phyloP scores from a whole-genome alignment of 208 protist genomes.

The Crithidia sp. region DNA sequence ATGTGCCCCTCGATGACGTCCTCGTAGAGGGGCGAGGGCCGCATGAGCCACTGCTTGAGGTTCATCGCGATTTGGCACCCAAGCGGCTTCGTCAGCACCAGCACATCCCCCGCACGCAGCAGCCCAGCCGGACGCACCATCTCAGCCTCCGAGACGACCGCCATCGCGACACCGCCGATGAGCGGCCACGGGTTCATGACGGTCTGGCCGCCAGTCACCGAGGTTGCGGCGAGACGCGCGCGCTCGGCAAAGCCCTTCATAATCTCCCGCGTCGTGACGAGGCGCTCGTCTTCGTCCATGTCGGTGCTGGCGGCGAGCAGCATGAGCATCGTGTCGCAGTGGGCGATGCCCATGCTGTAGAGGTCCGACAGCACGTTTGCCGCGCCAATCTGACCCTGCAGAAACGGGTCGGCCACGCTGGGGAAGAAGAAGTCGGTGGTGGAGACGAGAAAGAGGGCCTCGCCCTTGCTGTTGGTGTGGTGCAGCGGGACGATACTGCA shows the following conservation, averaged over 20 bases:
- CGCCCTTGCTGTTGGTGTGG: conserved; percentile 46
- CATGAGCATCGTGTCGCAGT: conserved; percentile 97
- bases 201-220: conserved; percentile 95
- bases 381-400: conserved; percentile 94
- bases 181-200: conserved; percentile 97
- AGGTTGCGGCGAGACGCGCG: conserved; percentile 68
- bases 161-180: conserved; percentile 94
- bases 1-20: conserved; percentile 67
- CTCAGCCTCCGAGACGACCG: conserved; percentile 78
- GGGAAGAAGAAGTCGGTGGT: conserved; percentile 98
- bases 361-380: conserved; percentile 98
- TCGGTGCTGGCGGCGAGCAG: conserved; percentile 92
- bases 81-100: conserved; percentile 97
- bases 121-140: conserved; percentile 89
- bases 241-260: conserved; percentile 94
- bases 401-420: conserved; percentile 95
- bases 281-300: conserved; percentile 89
- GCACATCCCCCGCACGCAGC: conserved; percentile 68
- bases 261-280: conserved; percentile 85
- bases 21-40: conserved; percentile 71
- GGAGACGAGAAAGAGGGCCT: conserved; percentile 89
- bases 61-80: conserved; percentile 95
- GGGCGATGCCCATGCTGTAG: conserved; percentile 95
- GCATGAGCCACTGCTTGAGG: conserved; percentile 92
- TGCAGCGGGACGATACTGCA: conserved; percentile 92